Evolutionary conservation across 2,329 filamentous ascomycete species (phyloP).

Genomic region (Chalaropsis ovoidea): DNA sequence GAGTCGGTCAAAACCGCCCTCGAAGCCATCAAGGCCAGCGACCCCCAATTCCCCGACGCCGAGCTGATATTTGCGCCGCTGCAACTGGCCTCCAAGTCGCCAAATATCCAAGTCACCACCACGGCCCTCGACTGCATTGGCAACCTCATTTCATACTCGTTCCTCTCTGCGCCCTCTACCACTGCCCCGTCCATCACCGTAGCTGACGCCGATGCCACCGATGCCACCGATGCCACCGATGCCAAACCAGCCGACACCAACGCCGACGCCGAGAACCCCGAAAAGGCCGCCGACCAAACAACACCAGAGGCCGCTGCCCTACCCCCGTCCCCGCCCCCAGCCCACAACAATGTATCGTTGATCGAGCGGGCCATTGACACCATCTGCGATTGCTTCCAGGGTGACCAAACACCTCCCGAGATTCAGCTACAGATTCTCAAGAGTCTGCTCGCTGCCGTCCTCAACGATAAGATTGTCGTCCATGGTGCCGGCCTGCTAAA

Average conservation of each 20-base stretch:
- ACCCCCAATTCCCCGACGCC: slow-evolving; percentile 72
- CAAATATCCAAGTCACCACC: slow-evolving; percentile 75
- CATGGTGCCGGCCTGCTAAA: slow-evolving; percentile 93
- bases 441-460: slow-evolving; percentile 82
- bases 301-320: slow-evolving; percentile 31
- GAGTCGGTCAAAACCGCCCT: slow-evolving; percentile 75
- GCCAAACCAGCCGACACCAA: slow-evolving; percentile 11
- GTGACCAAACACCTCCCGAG: slow-evolving; percentile 82
- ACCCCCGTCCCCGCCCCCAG: slow-evolving; percentile 28
- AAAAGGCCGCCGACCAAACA: slow-evolving; percentile 35
- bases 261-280: slow-evolving; percentile 1
- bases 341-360: slow-evolving; percentile 48
- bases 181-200: neutral
- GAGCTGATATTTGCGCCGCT: slow-evolving; percentile 86
- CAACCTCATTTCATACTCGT: slow-evolving; percentile 97
- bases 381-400: slow-evolving; percentile 98
- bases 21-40: slow-evolving; percentile 74
- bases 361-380: slow-evolving; percentile 98
- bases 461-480: slow-evolving; percentile 98
- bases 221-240: slow-evolving; percentile 8
- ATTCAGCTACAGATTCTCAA: slow-evolving; percentile 98
- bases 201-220: neutral
- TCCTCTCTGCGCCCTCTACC: slow-evolving; percentile 59
- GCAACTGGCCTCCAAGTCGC: slow-evolving; percentile 77
- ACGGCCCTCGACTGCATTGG: slow-evolving; percentile 94